Evolutionary conservation across 305 asterid genomes (phyloP), one percentile per base, ranked within the genome.

Genomic region (Lippia alba): DNA sequence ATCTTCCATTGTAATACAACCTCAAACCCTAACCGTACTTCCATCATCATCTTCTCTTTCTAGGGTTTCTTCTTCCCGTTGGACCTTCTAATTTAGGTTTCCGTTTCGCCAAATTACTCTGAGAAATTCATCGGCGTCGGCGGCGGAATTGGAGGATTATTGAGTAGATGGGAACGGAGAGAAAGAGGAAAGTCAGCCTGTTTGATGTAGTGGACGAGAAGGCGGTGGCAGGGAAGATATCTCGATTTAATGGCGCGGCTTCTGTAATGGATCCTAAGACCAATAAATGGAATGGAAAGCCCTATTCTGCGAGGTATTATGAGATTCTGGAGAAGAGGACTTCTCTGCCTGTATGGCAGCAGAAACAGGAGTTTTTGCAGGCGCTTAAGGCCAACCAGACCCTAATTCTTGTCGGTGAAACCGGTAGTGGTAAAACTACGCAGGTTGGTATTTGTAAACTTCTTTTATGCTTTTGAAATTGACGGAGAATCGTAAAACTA

Each of bases 351-450:
- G 96, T 95, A 51, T 95, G 99, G 99, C 97, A 90, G 55, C 99
- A 95, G 82, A 95, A 89, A 64, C 89, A 92, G 60, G 97, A 90
- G 82, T 95, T 95, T 61, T 72, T 95, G 72, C 83, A 85, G 86
- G 91, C 61, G 11, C 87, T 95, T 36, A 85, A 64, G 56, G 73
- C 79, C 20, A 92, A 83, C 74, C 98, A 95, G 59, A 76, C 96
- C 62, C 82, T 95, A 7, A 84, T 95, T 65, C 89, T 95, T 33
- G 99, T 95, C 50, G 99, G 99, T 56, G 99, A 95, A 83, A 92
- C 99, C 17, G 99, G 97, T 51, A 92, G 97, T 76, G 97, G 99
- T 50, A 95, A 95, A 87, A 95, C 97, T 8, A 95, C 99, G 4
- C 98, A 95, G 98, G 99, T 90, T 5, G 16, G 90, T 84, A 12